Evolutionary conservation across 2,329 filamentous ascomycete species (phyloP).

Genomic region (Fusarium sp.): DNA sequence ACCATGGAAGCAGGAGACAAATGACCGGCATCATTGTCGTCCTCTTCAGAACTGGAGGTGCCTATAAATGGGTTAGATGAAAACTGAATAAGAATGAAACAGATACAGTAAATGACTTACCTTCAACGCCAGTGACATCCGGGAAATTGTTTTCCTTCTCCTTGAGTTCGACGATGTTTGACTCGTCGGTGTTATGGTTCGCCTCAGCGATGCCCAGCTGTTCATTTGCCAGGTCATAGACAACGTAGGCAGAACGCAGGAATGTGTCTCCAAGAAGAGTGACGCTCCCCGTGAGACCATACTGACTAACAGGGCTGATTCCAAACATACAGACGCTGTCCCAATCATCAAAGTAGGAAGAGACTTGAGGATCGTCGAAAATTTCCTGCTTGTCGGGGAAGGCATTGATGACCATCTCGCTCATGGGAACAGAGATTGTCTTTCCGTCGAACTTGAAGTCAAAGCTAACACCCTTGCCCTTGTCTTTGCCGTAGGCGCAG

Average conservation of each 20-base stretch:
- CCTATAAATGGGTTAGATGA: conserved; percentile 37
- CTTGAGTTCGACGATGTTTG: conserved; percentile 60
- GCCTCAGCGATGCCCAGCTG: conserved; percentile 65
- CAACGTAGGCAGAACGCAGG: conserved; percentile 67
- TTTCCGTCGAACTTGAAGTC: conserved; percentile 64
- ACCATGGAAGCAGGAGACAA: conserved; percentile 33
- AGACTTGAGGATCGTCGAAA: conserved; percentile 53
- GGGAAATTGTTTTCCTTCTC: conserved; percentile 55
- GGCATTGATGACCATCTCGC: conserved; percentile 63
- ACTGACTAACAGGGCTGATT: conserved; percentile 58
- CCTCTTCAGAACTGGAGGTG: conserved; percentile 15
- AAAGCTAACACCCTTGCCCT: conserved; percentile 59
- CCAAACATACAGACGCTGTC: conserved; percentile 65
- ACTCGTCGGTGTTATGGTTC: conserved; percentile 59
- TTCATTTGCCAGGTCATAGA: conserved; percentile 64
- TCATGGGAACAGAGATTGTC: conserved; percentile 62
- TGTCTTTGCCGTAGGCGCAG: conserved; percentile 61
- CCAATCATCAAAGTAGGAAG: conserved; percentile 52
- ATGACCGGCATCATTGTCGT: conserved; percentile 37
- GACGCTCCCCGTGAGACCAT: conserved; percentile 49
- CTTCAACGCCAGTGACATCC: conserved; percentile 57
- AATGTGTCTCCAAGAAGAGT: conserved; percentile 70
- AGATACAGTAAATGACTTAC: conserved; percentile 36
- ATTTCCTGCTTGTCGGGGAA: conserved; percentile 54
- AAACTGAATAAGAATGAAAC: background rate